Percentiles rank a stretch among this genome's conserved stretches.
Evolutionary conservation across 805 yeast genomes (phyloP).

Genomic region (Komagataella pastoris): DNA sequence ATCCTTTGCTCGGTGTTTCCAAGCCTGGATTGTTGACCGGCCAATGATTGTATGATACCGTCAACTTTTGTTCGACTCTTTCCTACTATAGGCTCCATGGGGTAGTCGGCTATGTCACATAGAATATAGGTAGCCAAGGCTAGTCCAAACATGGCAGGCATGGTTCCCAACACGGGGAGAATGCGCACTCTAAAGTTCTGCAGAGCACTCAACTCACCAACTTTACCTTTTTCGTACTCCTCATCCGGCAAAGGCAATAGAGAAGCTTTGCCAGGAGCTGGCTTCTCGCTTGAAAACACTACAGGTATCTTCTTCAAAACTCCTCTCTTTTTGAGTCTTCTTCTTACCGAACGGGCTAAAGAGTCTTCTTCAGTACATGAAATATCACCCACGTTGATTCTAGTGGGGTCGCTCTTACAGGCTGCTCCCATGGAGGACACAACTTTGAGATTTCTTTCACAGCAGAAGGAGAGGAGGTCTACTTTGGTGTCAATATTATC

Average conservation of each 20-base stretch:
- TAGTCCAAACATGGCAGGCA: conserved; percentile 95
- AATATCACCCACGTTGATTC: conserved; percentile 82
- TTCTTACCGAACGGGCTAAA: conserved; percentile 73
- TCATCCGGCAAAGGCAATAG: conserved; percentile 76
- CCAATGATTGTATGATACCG: conserved; percentile 65
- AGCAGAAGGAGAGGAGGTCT: conserved; percentile 68
- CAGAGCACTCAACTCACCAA: conserved; percentile 77
- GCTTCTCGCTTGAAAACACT: conserved; percentile 90
- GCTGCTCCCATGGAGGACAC: conserved; percentile 97
- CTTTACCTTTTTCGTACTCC: conserved; percentile 69
- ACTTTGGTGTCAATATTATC: conserved; percentile 97
- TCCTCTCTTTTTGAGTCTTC: conserved; percentile 72
- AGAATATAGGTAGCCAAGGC: conserved; percentile 77
- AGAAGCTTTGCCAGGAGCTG: conserved; percentile 88
- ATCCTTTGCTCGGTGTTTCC: conserved; percentile 63
- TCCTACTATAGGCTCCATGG: conserved; percentile 83
- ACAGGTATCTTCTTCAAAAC: conserved; percentile 68
- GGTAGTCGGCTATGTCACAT: conserved; percentile 75
- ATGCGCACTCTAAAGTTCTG: conserved; percentile 89
- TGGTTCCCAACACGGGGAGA: conserved; percentile 88
- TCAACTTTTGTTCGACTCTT: conserved; percentile 79
- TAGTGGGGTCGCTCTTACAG: conserved; percentile 87
- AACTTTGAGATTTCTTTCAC: conserved; percentile 46
- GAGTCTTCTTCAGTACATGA: conserved; percentile 91
- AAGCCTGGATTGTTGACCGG: conserved; percentile 76